Percentiles rank a stretch among this genome's conserved stretches.
Evolutionary conservation across 2,329 filamentous ascomycete species (phyloP).

Genomic region (Orbilia javanica): DNA sequence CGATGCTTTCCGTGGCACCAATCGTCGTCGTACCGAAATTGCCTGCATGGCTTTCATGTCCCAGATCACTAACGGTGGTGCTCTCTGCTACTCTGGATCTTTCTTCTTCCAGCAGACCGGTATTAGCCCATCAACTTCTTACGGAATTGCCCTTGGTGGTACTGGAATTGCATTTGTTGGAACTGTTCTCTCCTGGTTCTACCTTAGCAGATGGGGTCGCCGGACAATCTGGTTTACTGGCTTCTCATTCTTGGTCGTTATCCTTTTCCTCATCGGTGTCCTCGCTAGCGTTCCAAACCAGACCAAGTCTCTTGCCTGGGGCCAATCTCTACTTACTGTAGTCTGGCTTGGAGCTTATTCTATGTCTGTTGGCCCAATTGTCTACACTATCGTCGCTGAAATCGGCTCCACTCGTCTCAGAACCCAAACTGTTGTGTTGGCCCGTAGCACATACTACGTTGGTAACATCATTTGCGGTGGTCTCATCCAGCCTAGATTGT

Average conservation of each 20-base stretch:
- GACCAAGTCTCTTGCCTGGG: slow-evolving; percentile 65
- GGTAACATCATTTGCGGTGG: slow-evolving; percentile 66
- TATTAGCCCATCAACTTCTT: slow-evolving; percentile 64
- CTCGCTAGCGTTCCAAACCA: slow-evolving; percentile 65
- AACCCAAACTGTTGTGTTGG: slow-evolving; percentile 68
- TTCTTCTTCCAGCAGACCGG: slow-evolving; percentile 69
- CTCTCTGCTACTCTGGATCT: slow-evolving; percentile 66
- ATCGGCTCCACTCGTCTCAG: slow-evolving; percentile 68
- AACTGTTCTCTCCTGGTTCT: slow-evolving; percentile 67
- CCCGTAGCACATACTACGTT: slow-evolving; percentile 66
- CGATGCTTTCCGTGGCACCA: slow-evolving; percentile 85
- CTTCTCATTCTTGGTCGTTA: slow-evolving; percentile 64
- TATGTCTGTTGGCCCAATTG: slow-evolving; percentile 67
- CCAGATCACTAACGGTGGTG: slow-evolving; percentile 66
- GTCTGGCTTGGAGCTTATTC: slow-evolving; percentile 67
- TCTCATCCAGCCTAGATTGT: slow-evolving; percentile 64
- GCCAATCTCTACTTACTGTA: slow-evolving; percentile 66
- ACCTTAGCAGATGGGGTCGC: slow-evolving; percentile 66
- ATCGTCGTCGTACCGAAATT: slow-evolving; percentile 82
- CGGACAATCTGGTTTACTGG: slow-evolving; percentile 67
- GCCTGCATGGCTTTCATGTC: slow-evolving; percentile 69
- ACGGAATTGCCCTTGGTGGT: slow-evolving; percentile 66
- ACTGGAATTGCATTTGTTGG: slow-evolving; percentile 67
- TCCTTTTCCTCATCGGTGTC: slow-evolving; percentile 68
- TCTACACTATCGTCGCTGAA: slow-evolving; percentile 68